phyloP scores from a whole-genome alignment of 139 green algal species.

The Closterium sp. region DNA sequence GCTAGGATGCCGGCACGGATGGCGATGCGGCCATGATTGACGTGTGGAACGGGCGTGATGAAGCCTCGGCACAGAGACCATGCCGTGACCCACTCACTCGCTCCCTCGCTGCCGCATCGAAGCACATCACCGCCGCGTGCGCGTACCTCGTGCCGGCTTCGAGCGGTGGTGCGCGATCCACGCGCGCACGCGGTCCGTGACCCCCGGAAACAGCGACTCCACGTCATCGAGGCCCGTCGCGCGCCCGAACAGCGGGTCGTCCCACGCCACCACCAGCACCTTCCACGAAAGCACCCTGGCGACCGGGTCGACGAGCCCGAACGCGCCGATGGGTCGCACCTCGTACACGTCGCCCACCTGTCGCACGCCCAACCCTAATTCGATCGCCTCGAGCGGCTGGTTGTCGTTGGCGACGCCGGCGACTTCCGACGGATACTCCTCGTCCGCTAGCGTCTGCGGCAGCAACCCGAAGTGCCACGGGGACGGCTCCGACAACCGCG shows the following conservation, averaged over 20 bases:
- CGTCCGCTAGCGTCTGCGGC: slow-evolving; percentile 6
- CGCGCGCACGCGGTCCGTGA: not conserved
- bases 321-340: slow-evolving; percentile 14
- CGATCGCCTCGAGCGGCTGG: slow-evolving; percentile 8
- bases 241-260: not conserved
- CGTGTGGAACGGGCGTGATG: too few species aligned
- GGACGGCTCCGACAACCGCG: not conserved
- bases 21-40: too few species aligned
- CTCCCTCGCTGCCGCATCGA: too few species aligned
- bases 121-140: not conserved
- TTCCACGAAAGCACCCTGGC: slow-evolving; percentile 5
- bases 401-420: slow-evolving; percentile 1
- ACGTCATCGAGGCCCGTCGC: slow-evolving; percentile 4
- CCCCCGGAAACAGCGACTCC: not conserved
- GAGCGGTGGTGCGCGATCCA: not conserved
- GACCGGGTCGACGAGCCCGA: slow-evolving; percentile 18
- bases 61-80: too few species aligned
- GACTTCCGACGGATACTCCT: not conserved
- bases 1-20: too few species aligned
- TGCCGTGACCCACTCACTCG: too few species aligned
- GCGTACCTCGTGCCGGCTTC: not conserved
- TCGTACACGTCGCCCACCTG: slow-evolving; percentile 17
- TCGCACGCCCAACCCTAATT: not conserved
- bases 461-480: slow-evolving; percentile 15
- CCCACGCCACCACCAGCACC: not conserved